A percentile compares a stretch with the other conserved stretches of the same genome.
These are phyloP conservation scores for Kluyveromyces starmeri DNA, from an alignment of 805 yeast genomes.

Conservation along the genomic window DNA sequence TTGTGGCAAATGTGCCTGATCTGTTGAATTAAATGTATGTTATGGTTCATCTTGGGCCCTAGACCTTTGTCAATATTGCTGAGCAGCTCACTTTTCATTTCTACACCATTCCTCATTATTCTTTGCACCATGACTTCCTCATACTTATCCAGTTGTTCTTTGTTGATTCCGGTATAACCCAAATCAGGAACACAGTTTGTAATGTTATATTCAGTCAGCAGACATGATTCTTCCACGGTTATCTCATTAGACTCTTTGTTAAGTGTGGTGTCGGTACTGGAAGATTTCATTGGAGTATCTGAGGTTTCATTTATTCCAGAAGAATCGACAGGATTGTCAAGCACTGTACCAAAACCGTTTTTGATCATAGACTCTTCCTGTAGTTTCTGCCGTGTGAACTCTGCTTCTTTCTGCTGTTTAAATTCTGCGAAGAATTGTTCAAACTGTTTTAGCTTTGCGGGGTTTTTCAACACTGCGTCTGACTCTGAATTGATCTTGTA, in stretches of 20 bases:
- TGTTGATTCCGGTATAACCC: slow-evolving; percentile 42
- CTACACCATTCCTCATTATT: slow-evolving; percentile 30
- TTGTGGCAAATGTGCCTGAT: slow-evolving; percentile 83
- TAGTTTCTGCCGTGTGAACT: slow-evolving; percentile 18
- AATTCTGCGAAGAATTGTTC: slow-evolving; percentile 26
- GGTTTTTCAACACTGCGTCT: slow-evolving; percentile 58
- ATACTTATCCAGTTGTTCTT: slow-evolving; percentile 35
- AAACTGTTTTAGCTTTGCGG: slow-evolving; percentile 57
- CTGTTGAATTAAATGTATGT: slow-evolving; percentile 75
- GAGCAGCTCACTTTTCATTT: slow-evolving; percentile 32
- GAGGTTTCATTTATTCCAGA: slow-evolving; percentile 7
- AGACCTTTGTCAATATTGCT: slow-evolving; percentile 46
- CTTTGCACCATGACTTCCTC: slow-evolving; percentile 38
- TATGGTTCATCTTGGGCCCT: slow-evolving; percentile 49
- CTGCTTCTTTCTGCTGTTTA: slow-evolving; percentile 24
- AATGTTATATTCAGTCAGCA: slow-evolving; percentile 75
- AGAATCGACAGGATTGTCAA: slow-evolving; percentile 29
- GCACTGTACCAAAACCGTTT: slow-evolving; percentile 28
- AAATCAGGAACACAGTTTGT: slow-evolving; percentile 71
- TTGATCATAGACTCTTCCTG: slow-evolving; percentile 33
- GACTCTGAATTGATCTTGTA: slow-evolving; percentile 54
- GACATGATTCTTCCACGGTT: slow-evolving; percentile 51
- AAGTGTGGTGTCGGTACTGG: slow-evolving; percentile 10
- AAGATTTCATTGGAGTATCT: slow-evolving; percentile 4
- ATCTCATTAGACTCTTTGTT: slow-evolving; percentile 35